A percentile compares a stretch with the other conserved stretches of the same genome.
Conservation (phyloP, 129 eudicot species). For the Tagetes patula region DNA sequence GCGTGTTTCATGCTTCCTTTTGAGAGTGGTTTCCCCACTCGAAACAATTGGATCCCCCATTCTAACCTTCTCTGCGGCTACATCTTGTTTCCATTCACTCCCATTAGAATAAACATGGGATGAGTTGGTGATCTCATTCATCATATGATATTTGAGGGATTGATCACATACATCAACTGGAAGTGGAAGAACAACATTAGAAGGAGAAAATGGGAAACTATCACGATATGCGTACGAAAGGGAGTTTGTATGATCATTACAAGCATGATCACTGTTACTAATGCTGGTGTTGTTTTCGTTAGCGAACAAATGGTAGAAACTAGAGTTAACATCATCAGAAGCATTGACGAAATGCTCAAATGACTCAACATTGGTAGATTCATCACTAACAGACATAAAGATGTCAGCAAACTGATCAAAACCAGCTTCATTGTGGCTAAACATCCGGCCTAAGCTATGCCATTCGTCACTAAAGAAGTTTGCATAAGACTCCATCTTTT, state of each 20-base stretch:
- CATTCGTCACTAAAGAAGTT: conserved; percentile 67
- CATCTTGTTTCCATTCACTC: conserved; percentile 30
- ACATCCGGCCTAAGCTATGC: conserved; percentile 56
- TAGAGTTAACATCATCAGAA: conserved; percentile 24
- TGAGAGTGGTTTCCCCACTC: conserved; percentile 31
- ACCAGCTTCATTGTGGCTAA: conserved; percentile 36
- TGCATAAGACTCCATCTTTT: conserved; percentile 54
- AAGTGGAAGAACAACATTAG: conserved; percentile 18
- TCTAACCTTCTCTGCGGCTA: conserved; percentile 1
- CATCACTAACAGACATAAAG: conserved; percentile 7
- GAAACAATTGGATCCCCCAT: conserved; percentile 32
- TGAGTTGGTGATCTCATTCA: conserved; percentile 40
- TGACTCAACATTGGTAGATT: conserved; percentile 15
- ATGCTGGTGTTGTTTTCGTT: conserved; percentile 50
- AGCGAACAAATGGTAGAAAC: conserved; percentile 41
- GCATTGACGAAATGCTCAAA: conserved; percentile 28
- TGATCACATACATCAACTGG: conserved; percentile 31
- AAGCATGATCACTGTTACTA: conserved; percentile 23
- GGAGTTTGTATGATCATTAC: conserved; percentile 26
- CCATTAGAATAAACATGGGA: conserved; percentile 16
- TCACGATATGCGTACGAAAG: conserved; percentile 33
- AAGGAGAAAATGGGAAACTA: conserved; percentile 26
- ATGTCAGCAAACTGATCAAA: conserved; percentile 27
- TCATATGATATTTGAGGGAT: conserved; percentile 33
- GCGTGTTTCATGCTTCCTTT: conserved; percentile 46